Evolutionary conservation across 768 basidiomycete genomes (phyloP).

Genomic region (Sporobolomyces roseus): DNA sequence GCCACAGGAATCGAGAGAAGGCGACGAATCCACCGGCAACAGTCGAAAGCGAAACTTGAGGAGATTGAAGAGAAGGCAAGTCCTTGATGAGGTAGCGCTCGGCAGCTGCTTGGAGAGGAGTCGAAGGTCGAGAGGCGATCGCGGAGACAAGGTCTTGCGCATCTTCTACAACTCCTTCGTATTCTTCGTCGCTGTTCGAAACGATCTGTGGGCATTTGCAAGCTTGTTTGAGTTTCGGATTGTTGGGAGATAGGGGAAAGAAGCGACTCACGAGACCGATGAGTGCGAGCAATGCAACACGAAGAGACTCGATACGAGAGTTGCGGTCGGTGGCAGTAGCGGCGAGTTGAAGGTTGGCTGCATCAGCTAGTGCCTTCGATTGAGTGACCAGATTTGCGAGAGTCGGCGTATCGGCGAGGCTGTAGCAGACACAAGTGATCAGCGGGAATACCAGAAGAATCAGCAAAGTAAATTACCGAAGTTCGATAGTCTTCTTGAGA

Average conservation of each 20-base stretch:
- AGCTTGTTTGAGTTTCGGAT: background rate
- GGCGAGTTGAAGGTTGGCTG: conserved; percentile 28
- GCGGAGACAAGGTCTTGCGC: conserved; percentile 42
- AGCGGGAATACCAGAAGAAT: background rate
- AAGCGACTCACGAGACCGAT: conserved; percentile 26
- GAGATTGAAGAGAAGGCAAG: conserved; percentile 39
- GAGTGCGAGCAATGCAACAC: conserved; percentile 1
- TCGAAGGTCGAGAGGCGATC: conserved; percentile 54
- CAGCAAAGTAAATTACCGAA: conserved; percentile 29
- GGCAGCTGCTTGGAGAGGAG: conserved; percentile 54
- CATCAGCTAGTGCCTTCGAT: conserved; percentile 16
- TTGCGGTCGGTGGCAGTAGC: conserved; percentile 5
- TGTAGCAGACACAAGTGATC: background rate
- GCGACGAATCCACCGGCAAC: conserved; percentile 35
- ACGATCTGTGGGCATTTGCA: background rate
- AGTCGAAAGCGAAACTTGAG: background rate
- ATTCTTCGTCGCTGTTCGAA: conserved; percentile 13
- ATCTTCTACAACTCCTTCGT: background rate
- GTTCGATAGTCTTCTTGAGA: conserved; percentile 43
- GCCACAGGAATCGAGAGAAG: conserved; percentile 54
- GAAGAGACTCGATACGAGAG: conserved; percentile 3
- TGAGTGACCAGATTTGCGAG: conserved; percentile 33
- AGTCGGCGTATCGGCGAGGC: conserved; percentile 21
- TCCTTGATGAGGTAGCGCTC: conserved; percentile 10
- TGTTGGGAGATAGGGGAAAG: background rate